These are phyloP conservation scores for Dendrobium catenatum DNA, from an alignment of 106 monocot species.

Conservation along the genomic window DNA sequence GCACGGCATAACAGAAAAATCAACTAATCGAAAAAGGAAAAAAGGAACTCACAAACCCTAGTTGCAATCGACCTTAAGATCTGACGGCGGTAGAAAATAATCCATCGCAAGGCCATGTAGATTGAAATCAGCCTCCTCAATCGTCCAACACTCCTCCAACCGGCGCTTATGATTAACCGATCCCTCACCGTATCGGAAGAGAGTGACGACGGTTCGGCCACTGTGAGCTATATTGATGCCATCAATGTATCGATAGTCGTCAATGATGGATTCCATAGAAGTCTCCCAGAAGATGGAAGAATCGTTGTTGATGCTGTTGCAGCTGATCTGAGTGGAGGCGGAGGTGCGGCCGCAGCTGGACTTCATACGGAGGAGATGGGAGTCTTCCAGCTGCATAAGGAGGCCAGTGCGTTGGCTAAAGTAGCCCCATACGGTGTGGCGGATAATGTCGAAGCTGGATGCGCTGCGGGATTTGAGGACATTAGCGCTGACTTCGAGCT, in stretches of 20 bases:
- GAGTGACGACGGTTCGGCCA: conserved; percentile 44
- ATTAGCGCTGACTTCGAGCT: conserved; percentile 58
- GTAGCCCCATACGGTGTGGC: conserved; percentile 91
- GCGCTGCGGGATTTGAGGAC: conserved; percentile 41
- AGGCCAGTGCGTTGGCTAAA: conserved; percentile 89
- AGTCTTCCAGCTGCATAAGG: conserved; percentile 80
- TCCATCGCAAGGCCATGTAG: conserved; percentile 63
- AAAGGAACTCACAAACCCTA: neutral
- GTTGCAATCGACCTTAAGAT: conserved; percentile 51
- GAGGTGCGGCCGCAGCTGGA: conserved; percentile 17
- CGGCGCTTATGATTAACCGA: conserved; percentile 76
- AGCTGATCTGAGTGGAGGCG: neutral
- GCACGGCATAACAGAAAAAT: too few species aligned
- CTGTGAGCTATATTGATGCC: conserved; percentile 81
- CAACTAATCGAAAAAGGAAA: too few species aligned
- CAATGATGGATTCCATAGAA: conserved; percentile 48
- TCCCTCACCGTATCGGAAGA: conserved; percentile 80
- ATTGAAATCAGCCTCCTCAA: conserved; percentile 89
- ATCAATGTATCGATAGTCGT: conserved; percentile 72
- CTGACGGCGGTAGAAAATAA: conserved; percentile 64
- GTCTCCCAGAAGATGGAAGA: conserved; percentile 86
- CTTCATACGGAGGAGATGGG: conserved; percentile 77
- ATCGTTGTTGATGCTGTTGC: conserved; percentile 21
- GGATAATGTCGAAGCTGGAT: conserved; percentile 41
- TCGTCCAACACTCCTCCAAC: conserved; percentile 80